Percentiles rank a stretch among this genome's conserved stretches.
phyloP scores from a whole-genome alignment of 805 yeast species.

The Teunomyces funiuensis region DNA sequence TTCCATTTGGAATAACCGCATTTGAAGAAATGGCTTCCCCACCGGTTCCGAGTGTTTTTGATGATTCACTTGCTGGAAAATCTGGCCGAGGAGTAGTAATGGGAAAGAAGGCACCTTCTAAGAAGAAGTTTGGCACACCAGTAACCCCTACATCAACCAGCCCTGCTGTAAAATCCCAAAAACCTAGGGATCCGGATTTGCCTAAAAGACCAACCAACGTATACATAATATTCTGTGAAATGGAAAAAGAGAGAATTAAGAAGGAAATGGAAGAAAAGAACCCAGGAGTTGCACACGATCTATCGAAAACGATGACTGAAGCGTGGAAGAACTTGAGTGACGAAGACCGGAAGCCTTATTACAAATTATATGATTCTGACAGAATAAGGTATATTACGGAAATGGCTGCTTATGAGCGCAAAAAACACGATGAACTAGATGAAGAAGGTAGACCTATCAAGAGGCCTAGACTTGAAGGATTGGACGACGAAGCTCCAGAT shows the following conservation, averaged over 20 bases:
- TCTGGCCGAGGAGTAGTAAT: slow-evolving; percentile 13
- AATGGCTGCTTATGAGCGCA: slow-evolving; percentile 53
- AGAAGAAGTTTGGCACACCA: slow-evolving; percentile 22
- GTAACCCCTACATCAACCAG: slow-evolving; percentile 20
- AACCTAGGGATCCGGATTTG: slow-evolving; percentile 73
- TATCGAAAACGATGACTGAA: slow-evolving; percentile 77
- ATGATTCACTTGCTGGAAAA: slow-evolving; percentile 28
- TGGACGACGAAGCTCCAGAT: background rate
- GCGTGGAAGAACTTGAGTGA: slow-evolving; percentile 78
- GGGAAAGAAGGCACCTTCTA: slow-evolving; percentile 18
- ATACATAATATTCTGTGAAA: slow-evolving; percentile 81
- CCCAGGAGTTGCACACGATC: slow-evolving; percentile 55
- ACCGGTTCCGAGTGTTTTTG: slow-evolving; percentile 37
- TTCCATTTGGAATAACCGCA: slow-evolving; percentile 23
- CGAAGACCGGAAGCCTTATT: slow-evolving; percentile 70
- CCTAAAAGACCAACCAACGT: slow-evolving; percentile 93
- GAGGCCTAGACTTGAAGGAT: slow-evolving; percentile 9
- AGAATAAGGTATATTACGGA: slow-evolving; percentile 72
- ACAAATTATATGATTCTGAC: slow-evolving; percentile 75
- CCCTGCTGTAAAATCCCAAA: slow-evolving; percentile 24
- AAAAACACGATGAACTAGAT: slow-evolving; percentile 17
- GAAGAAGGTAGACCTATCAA: slow-evolving; percentile 6
- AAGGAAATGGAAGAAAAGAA: slow-evolving; percentile 52
- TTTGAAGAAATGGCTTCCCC: slow-evolving; percentile 41
- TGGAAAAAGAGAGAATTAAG: slow-evolving; percentile 73